phyloP scores from a whole-genome alignment of 2,329 filamentous ascomycete genomes.

The Lecanicillium sp. region DNA sequence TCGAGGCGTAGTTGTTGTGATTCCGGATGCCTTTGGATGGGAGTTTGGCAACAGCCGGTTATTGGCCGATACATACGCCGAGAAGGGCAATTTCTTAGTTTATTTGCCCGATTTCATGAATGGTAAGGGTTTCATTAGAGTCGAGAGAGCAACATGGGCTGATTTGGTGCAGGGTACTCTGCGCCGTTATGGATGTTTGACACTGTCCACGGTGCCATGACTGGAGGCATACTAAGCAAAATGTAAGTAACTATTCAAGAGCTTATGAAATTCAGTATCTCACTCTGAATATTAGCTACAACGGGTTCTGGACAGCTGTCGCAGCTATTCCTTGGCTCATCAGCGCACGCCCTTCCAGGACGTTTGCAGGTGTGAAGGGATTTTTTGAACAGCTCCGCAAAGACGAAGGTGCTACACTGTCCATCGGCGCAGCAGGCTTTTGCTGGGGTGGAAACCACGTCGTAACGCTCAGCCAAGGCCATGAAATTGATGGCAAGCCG shows the following conservation, averaged over 20 bases:
- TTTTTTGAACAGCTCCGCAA: conserved; percentile 30
- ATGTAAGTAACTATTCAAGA: conserved; percentile 16
- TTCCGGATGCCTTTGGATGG: conserved; percentile 50
- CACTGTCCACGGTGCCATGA: conserved; percentile 17
- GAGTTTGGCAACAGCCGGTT: conserved; percentile 43
- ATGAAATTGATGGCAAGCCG: conserved; percentile 20
- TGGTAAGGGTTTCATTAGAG: conserved; percentile 14
- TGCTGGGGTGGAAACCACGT: conserved; percentile 56
- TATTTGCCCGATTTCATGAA: conserved; percentile 51
- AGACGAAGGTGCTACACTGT: conserved; percentile 19
- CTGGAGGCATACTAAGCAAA: conserved; percentile 17
- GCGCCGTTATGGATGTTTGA: conserved; percentile 23
- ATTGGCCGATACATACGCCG: conserved; percentile 46
- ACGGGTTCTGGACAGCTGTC: conserved; percentile 16
- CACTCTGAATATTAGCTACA: conserved; percentile 13
- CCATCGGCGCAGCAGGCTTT: conserved; percentile 49
- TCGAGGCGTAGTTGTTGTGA: conserved; percentile 43
- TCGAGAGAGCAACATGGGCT: background rate
- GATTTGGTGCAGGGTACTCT: conserved; percentile 15
- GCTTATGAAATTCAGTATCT: background rate
- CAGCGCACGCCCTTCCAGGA: conserved; percentile 20
- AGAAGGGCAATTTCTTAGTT: conserved; percentile 39
- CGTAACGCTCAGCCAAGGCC: conserved; percentile 36
- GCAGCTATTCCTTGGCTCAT: conserved; percentile 24
- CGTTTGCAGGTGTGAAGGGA: conserved; percentile 23